phyloP scores from a whole-genome alignment of 352 stramenopile genomes.

The Globisporangium nagaii region DNA sequence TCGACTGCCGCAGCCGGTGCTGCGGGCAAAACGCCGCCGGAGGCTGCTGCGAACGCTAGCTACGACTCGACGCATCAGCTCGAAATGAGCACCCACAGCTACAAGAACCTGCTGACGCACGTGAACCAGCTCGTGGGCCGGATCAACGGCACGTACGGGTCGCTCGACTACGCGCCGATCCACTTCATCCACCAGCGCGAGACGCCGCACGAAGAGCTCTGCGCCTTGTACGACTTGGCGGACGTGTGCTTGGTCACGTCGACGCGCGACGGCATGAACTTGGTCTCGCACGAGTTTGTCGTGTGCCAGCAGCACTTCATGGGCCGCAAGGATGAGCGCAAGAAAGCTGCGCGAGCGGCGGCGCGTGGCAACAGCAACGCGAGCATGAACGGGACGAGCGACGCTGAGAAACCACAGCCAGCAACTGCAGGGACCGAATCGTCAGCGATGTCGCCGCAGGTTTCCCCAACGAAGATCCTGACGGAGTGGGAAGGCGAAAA shows the following conservation, averaged over 20 bases:
- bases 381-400: not conserved
- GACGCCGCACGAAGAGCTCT: conserved; percentile 81
- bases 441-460: conserved; percentile 16
- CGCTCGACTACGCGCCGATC: conserved; percentile 86
- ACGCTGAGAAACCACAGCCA: not conserved
- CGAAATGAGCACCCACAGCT: conserved; percentile 74
- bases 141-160: conserved; percentile 87
- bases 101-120: conserved; percentile 63
- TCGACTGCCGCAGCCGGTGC: not conserved
- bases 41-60: conserved; percentile 7
- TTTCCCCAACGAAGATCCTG: conserved; percentile 48
- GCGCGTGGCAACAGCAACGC: conserved; percentile 2
- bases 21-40: not conserved
- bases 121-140: conserved; percentile 87
- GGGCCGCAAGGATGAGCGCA: conserved; percentile 64
- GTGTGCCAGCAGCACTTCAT: conserved; percentile 85
- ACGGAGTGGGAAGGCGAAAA: conserved; percentile 78
- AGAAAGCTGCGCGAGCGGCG: conserved; percentile 36
- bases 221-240: conserved; percentile 84
- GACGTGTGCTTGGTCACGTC: conserved; percentile 88
- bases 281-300: conserved; percentile 88
- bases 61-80: conserved; percentile 53
- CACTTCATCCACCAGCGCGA: conserved; percentile 86
- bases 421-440: conserved; percentile 13
- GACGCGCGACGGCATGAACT: conserved; percentile 87